phyloP scores from a whole-genome alignment of 257 asterid genomes.

The Rubia yunnanensis region DNA sequence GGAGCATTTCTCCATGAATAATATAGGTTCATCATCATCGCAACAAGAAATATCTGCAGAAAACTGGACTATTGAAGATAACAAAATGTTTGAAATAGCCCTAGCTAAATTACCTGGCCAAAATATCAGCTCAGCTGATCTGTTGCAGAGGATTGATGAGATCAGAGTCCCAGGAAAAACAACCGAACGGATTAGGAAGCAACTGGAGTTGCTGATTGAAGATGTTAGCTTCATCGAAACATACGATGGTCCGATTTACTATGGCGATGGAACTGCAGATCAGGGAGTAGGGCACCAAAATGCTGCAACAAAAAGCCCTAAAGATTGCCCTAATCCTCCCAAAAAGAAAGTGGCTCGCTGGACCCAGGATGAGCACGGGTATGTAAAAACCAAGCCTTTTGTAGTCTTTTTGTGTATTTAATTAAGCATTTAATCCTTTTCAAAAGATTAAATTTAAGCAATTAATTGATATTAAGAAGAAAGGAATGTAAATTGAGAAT shows the following conservation, averaged over 20 bases:
- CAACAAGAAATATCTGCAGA: neutral
- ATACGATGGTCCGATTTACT: neutral
- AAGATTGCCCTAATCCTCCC: neutral
- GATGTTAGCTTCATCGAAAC: constrained; percentile 16
- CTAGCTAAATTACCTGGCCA: constrained; percentile 5
- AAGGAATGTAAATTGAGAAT: no score
- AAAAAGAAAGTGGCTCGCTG: constrained; percentile 20
- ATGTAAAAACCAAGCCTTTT: neutral
- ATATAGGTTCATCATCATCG: neutral
- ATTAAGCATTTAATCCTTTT: neutral
- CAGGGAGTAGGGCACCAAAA: neutral
- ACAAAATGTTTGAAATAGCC: constrained; percentile 11
- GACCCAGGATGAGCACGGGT: constrained; percentile 30
- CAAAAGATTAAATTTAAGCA: no score
- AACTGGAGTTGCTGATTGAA: constrained; percentile 8
- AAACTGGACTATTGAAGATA: constrained; percentile 19
- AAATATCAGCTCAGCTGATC: neutral
- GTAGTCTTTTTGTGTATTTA: neutral
- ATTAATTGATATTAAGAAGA: no score
- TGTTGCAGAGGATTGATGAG: constrained; percentile 10
- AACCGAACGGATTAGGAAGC: constrained; percentile 12
- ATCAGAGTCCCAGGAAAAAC: constrained; percentile 8
- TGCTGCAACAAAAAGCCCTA: neutral
- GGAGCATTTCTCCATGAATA: neutral
- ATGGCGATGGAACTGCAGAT: no score